Evolutionary conservation across 768 basidiomycete genomes (phyloP), one percentile per base, ranked within the genome.

Genomic region (Fistulinella prunicolor): DNA sequence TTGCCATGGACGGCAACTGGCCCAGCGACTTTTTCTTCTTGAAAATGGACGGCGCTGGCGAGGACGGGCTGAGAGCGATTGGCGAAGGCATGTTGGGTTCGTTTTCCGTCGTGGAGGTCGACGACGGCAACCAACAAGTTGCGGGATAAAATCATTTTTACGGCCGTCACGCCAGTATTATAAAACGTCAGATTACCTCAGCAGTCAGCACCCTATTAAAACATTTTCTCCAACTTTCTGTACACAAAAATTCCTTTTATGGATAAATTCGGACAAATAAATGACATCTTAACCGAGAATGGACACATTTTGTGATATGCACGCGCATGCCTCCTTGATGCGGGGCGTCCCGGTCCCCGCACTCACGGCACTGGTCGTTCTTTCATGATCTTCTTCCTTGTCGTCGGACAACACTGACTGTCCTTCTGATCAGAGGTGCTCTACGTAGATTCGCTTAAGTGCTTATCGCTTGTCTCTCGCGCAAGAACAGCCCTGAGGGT

Each of bases 51-150:
- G 73, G 63, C 0, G 73, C 68, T 21, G 76, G 73, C 20, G 77
- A 73, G 12, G 76, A 65, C 51, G 78, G 74, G 50, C 71, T 73
- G 50, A 85, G 61, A 0, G 83, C 85, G 72, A 86, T 86, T 34
- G 85, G 85, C 4, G 85, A 86, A 41, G 79, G 70, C 71, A 74
- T 73, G 22, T 45, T 28, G 49, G 29, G 38, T 28, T 40, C 40
- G 48, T 34, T 37, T 28, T 28, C 43, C 34, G 50, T 17, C 49
- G 54, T 40, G 29, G 34, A 44, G 30, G 30, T 28, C 59, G 43
- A 47, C 39, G 47, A 51, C 56, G 48, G 43, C n/a, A 43, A 47
- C 47, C 51, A 50, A 42, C 49, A 38, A 49, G 53, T 49, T 40
- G 13, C 20, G 6, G 20, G 20, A 37, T 24, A 47, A 53, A 57